Evolutionary conservation across 2,329 filamentous ascomycete genomes (phyloP).

Genomic region (Apiospora hydei): DNA sequence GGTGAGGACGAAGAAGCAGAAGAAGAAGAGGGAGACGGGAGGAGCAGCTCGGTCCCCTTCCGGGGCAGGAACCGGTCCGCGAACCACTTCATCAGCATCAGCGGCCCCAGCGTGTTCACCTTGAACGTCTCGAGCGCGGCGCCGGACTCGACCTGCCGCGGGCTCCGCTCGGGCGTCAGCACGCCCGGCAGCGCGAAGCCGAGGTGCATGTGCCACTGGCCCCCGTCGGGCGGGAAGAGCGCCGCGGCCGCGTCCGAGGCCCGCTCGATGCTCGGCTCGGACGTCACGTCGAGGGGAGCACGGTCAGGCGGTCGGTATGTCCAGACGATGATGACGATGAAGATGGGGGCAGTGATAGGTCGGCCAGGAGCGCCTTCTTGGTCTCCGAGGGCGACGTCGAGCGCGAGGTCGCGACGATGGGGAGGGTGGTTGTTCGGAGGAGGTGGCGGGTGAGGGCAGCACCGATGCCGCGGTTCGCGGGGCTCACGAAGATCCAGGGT

Average conservation of each 20-base stretch:
- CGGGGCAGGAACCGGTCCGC: conserved; percentile 68
- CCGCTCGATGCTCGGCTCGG: conserved; percentile 68
- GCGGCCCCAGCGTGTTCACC: conserved; percentile 76
- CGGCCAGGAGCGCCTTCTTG: conserved; percentile 41
- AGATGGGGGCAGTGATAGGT: conserved; percentile 28
- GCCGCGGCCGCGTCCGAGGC: conserved; percentile 59
- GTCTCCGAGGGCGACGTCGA: conserved; percentile 40
- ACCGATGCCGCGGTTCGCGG: conserved; percentile 57
- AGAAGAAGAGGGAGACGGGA: background rate
- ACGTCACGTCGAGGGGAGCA: conserved; percentile 56
- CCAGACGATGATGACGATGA: conserved; percentile 38
- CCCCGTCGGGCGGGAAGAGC: conserved; percentile 57
- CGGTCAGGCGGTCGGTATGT: conserved; percentile 23
- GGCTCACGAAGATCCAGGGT: conserved; percentile 58
- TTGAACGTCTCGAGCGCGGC: conserved; percentile 72
- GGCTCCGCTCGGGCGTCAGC: conserved; percentile 76
- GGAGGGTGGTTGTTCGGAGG: conserved; percentile 54
- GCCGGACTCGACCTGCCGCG: conserved; percentile 66
- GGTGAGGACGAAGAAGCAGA: background rate
- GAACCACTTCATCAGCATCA: conserved; percentile 82
- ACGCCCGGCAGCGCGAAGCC: conserved; percentile 75
- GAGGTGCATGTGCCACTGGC: conserved; percentile 67
- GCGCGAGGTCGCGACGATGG: conserved; percentile 56
- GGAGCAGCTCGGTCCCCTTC: conserved; percentile 52
- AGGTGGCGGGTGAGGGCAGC: conserved; percentile 57